Evolutionary conservation across 2,329 filamentous ascomycete species (phyloP).

Genomic region (Saccharata proteae): DNA sequence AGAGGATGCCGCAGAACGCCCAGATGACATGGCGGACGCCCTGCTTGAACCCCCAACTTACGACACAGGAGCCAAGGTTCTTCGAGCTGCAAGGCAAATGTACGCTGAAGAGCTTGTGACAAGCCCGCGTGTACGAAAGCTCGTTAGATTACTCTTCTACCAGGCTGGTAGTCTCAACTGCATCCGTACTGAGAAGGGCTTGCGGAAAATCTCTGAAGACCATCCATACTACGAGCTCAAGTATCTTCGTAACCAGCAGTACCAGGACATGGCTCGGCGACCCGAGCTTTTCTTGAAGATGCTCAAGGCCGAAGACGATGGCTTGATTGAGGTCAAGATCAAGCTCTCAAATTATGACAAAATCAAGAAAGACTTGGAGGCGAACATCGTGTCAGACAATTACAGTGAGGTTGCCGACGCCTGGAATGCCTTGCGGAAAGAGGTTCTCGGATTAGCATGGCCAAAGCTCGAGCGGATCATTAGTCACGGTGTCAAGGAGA

Average conservation of each 20-base stretch:
- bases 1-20: constrained; percentile 69
- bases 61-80: constrained; percentile 59
- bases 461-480: constrained; percentile 73
- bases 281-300: constrained; percentile 92
- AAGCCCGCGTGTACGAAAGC: constrained; percentile 80
- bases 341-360: constrained; percentile 62
- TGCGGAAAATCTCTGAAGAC: constrained; percentile 85
- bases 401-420: constrained; percentile 89
- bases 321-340: constrained; percentile 75
- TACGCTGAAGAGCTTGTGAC: constrained; percentile 82
- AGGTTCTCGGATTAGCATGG: constrained; percentile 72
- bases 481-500: constrained; percentile 87
- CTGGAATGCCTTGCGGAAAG: constrained; percentile 81
- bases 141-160: constrained; percentile 74
- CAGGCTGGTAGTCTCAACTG: constrained; percentile 75
- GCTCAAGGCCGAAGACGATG: constrained; percentile 93
- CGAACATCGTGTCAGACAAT: constrained; percentile 86
- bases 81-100: constrained; percentile 71
- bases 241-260: constrained; percentile 82
- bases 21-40: constrained; percentile 76
- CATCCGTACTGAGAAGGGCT: constrained; percentile 81
- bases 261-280: constrained; percentile 65
- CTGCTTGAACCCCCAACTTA: constrained; percentile 62
- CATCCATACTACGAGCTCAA: constrained; percentile 98
- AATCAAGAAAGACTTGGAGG: constrained; percentile 65